phyloP scores from a whole-genome alignment of 1,284 basidiomycete genomes.

The Apiotrichum mycotoxinovorans region DNA sequence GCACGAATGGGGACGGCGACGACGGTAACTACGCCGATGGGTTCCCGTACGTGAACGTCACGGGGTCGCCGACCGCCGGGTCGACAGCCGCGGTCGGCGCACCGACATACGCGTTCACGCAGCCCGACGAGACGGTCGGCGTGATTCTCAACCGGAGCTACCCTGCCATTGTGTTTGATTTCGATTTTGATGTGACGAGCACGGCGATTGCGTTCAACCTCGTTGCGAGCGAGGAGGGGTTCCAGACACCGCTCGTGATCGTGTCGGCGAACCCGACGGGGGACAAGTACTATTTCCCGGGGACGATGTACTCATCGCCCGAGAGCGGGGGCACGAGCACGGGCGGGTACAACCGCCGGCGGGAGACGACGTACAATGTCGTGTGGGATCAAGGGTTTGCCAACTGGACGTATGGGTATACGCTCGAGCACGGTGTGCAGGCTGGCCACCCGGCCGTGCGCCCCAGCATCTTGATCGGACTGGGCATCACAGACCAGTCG shows the following conservation, averaged over 20 bases:
- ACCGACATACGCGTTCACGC: background rate
- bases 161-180: conserved; percentile 3
- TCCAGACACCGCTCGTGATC: background rate
- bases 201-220: conserved; percentile 8
- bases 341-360: conserved; percentile 45
- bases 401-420: conserved; percentile 53
- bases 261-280: background rate
- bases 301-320: conserved; percentile 27
- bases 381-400: conserved; percentile 57
- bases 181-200: background rate
- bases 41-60: background rate
- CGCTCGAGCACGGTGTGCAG: background rate
- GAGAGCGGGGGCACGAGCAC: conserved; percentile 57
- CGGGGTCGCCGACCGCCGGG: background rate
- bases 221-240: background rate
- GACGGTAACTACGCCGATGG: background rate
- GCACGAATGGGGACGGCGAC: no score
- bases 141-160: conserved; percentile 1
- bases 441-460: background rate
- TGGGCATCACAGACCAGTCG: conserved; percentile 5
- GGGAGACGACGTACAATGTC: conserved; percentile 56
- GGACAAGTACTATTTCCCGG: background rate
- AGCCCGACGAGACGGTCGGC: background rate
- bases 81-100: background rate
- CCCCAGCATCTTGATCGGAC: conserved; percentile 7